Conservation (phyloP, 352 stramenopile species). For the Phytophthora chlamydospora region DNA sequence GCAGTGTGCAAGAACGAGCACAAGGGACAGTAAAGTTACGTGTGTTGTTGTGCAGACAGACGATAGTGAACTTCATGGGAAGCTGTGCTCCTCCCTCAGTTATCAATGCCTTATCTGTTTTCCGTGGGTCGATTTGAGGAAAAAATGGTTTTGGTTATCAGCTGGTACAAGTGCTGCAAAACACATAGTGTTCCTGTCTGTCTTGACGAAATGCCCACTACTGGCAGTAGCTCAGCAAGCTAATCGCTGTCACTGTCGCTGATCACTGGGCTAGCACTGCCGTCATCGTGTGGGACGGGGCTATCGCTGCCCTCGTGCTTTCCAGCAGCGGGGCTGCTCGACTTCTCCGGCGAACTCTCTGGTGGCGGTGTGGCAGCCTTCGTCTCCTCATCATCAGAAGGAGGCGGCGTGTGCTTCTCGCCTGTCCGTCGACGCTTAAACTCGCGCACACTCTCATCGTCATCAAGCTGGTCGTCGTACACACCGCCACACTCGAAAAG, state of each 20-base stretch:
- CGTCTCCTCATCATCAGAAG: constrained; percentile 47
- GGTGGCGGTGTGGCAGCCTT: constrained; percentile 44
- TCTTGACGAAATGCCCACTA: constrained; percentile 4
- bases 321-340: constrained; percentile 20
- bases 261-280: constrained; percentile 70
- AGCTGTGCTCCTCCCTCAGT: constrained; percentile 1
- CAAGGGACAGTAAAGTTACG: constrained; percentile 23
- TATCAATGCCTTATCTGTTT: constrained; percentile 11
- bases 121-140: background rate
- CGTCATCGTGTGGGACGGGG: constrained; percentile 30
- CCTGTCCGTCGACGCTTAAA: constrained; percentile 63
- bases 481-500: constrained; percentile 68
- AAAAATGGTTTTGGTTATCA: constrained; percentile 11
- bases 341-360: constrained; percentile 28
- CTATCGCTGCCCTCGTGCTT: constrained; percentile 38
- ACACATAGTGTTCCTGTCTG: constrained; percentile 15
- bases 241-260: constrained; percentile 82
- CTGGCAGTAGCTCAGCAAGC: constrained; percentile 26
- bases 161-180: constrained; percentile 10
- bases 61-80: background rate
- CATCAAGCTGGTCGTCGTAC: constrained; percentile 72
- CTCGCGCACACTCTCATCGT: constrained; percentile 64
- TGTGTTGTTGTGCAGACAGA: constrained; percentile 9
- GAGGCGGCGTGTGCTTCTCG: constrained; percentile 27
- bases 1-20: constrained; percentile 43